Evolutionary conservation across 2,329 filamentous ascomycete genomes (phyloP).

Genomic region (Colletotrichum sp.): DNA sequence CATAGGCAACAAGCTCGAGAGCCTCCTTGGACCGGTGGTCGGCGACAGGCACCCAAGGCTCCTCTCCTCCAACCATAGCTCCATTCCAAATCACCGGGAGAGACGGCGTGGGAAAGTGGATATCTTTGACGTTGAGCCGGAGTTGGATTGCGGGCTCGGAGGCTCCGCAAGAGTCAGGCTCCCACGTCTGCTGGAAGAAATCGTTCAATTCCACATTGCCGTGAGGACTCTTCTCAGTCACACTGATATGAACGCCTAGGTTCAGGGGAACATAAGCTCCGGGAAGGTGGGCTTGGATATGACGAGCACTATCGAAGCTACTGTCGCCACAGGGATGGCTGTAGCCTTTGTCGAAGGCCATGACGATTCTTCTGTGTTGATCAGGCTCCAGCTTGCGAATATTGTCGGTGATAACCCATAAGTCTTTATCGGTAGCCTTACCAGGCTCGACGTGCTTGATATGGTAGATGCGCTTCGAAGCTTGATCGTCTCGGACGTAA

Average conservation of each 20-base stretch:
- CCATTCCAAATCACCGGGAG: background rate
- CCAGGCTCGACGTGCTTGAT: background rate
- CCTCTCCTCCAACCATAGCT: background rate
- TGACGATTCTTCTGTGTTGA: background rate
- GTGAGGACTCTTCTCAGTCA: background rate
- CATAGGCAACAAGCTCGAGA: background rate
- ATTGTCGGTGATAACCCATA: slow-evolving; percentile 6
- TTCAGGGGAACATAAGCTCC: background rate
- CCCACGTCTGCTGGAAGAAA: background rate
- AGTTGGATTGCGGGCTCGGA: background rate
- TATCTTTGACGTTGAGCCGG: background rate
- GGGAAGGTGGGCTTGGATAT: background rate
- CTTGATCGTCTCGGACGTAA: background rate
- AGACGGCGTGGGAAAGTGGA: background rate
- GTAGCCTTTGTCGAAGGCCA: background rate
- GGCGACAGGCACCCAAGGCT: background rate
- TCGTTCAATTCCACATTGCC: background rate
- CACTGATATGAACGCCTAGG: background rate
- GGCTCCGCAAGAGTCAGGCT: background rate
- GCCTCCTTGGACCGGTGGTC: slow-evolving; percentile 4
- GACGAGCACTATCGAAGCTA: background rate
- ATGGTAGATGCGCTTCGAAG: background rate
- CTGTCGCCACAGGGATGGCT: background rate
- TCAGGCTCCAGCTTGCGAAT: slow-evolving; percentile 2
- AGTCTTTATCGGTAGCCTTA: background rate